Base-by-base conservation (phyloP, 441 rosid genomes). In the Eruca vesicaria region DNA sequence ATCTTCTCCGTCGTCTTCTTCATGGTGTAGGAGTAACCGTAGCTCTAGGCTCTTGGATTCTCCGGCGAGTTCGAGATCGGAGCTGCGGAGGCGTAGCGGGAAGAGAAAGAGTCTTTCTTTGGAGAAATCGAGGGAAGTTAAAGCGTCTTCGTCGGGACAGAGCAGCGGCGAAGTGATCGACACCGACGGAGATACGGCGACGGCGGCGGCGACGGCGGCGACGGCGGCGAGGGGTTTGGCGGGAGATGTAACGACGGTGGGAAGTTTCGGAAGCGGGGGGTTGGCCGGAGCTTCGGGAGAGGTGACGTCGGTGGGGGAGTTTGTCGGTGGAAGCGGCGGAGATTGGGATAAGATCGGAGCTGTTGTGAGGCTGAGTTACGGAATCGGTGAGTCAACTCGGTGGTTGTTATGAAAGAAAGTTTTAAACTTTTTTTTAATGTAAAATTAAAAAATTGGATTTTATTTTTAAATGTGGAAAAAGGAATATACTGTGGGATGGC, bases 271-370 rank as follows among this genome's bases (percentile, higher is more conserved):
- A 84, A 12, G 88, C 64, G 91, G 90, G 65, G 45, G 83, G 9
- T 73, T 78, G 33, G 81, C 77, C 55, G 78, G 78, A 67, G 16
- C 78, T 55, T 62, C 91, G 6, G 86, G 90, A 87, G 91, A 89
- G 79, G 94, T 87, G 19, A 86, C 95, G 53, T 80, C 98, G 16
- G 88, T 88, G 57, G 93, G 81, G 0, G 81, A 73, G 12, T 73
- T 78, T 10, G 90, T 76, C 81, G 78, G 71, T 0, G 83, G 90
- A 80, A 86, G 86, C 77, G 74, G 81, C 68, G 69, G 80, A n/a
- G 90, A 94, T 69, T 92, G 97, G 99, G 98, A 94, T 73, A 92
- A 86, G 82, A 88, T 94, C 68, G 99, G 90, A 14, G 96, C 96
- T 9, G 82, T 94, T 33, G 87, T 92, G 69, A 82, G 93, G 67